Percentiles rank a stretch among this genome's conserved stretches.
Conservation (phyloP, 2,329 filamentous ascomycete species). For the Huntiella moniliformis region DNA sequence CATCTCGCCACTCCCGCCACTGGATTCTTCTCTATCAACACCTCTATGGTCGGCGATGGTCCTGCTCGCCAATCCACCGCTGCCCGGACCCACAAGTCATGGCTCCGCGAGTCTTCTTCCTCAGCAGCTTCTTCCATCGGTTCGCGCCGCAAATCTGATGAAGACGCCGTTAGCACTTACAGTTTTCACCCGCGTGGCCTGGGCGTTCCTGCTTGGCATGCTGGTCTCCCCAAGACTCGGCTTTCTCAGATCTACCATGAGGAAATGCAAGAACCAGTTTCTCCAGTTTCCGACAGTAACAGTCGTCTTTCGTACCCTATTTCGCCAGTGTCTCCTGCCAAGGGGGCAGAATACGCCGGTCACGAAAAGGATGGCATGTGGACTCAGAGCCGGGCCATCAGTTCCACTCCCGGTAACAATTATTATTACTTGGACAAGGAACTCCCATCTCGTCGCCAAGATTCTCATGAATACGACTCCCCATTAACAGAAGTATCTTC, state of each 20-base stretch:
- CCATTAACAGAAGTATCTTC: constrained; percentile 9
- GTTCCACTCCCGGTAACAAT: background rate
- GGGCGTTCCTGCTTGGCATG: constrained; percentile 2
- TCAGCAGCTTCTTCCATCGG: background rate
- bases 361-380: background rate
- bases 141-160: background rate
- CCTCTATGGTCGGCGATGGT: background rate
- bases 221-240: background rate
- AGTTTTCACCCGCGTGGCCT: constrained; percentile 2
- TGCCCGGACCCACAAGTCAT: background rate
- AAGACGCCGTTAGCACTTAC: background rate
- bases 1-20: constrained; percentile 2
- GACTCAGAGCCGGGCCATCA: background rate
- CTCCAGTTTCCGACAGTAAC: background rate
- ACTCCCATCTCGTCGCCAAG: background rate
- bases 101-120: background rate
- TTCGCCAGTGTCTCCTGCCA: constrained; percentile 1
- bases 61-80: background rate
- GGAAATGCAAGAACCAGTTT: background rate
- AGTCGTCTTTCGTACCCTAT: background rate
- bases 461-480: background rate
- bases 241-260: background rate
- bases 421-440: background rate
- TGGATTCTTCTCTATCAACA: constrained; percentile 2
- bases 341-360: background rate